Evolutionary conservation across 2,329 filamentous ascomycete species (phyloP).

Genomic region (Neofusicoccum ribis): DNA sequence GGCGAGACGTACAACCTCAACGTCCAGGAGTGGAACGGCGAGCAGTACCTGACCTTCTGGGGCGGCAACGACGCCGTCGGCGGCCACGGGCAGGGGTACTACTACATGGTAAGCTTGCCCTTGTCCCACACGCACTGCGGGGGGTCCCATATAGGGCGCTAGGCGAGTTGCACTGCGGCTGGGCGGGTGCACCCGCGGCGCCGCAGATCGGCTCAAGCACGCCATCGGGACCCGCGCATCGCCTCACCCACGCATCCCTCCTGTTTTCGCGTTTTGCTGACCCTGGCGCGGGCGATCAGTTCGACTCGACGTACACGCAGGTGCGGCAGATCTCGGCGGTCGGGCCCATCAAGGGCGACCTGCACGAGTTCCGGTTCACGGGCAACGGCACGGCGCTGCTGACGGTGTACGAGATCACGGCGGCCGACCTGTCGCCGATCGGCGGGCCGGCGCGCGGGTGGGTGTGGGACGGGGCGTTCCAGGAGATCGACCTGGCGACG

Average conservation of each 20-base stretch:
- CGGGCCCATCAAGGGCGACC: slow-evolving; percentile 34
- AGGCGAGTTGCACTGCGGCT: slow-evolving; percentile 22
- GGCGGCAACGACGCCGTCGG: slow-evolving; percentile 34
- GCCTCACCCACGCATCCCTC: background rate
- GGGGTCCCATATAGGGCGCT: slow-evolving; percentile 14
- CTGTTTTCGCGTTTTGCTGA: background rate
- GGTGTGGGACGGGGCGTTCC: slow-evolving; percentile 47
- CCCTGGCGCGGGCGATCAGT: background rate
- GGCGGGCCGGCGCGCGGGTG: slow-evolving; percentile 39
- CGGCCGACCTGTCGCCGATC: slow-evolving; percentile 40
- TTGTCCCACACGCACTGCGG: background rate
- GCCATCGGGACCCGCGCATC: slow-evolving; percentile 12
- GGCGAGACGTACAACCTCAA: slow-evolving; percentile 29
- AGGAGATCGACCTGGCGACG: slow-evolving; percentile 46
- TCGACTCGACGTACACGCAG: slow-evolving; percentile 24
- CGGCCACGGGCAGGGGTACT: slow-evolving; percentile 35
- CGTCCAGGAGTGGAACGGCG: slow-evolving; percentile 35
- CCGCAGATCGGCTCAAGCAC: slow-evolving; percentile 11
- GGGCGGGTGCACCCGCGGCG: slow-evolving; percentile 7
- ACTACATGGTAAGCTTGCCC: slow-evolving; percentile 32
- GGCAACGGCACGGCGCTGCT: slow-evolving; percentile 45
- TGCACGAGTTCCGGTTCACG: slow-evolving; percentile 50
- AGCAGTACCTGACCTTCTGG: slow-evolving; percentile 42
- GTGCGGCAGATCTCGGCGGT: slow-evolving; percentile 20
- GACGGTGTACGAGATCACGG: slow-evolving; percentile 41